Percentiles rank a stretch among this genome's conserved stretches.
Evolutionary conservation across 2,329 filamentous ascomycete species (phyloP).

Genomic region (Hypoxylon rubiginosum): DNA sequence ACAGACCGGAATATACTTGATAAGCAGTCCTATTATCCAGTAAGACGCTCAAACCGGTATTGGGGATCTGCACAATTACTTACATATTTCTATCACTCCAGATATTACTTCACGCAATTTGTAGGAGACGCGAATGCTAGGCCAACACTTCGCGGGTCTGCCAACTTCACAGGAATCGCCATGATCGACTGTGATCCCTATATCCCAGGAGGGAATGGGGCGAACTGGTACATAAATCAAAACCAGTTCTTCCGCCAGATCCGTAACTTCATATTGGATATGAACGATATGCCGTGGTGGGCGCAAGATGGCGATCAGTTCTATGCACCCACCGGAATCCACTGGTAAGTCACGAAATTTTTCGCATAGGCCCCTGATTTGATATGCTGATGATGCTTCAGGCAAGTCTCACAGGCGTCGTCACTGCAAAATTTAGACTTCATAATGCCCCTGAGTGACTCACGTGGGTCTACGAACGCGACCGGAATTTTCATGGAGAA

Average conservation of each 20-base stretch:
- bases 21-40: slow-evolving; percentile 29
- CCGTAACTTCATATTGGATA: slow-evolving; percentile 66
- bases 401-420: slow-evolving; percentile 70
- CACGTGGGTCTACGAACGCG: slow-evolving; percentile 51
- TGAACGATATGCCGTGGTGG: slow-evolving; percentile 64
- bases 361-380: too few relatives aligned
- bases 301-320: slow-evolving; percentile 56
- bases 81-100: too few relatives aligned
- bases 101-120: slow-evolving; percentile 60
- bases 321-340: slow-evolving; percentile 62
- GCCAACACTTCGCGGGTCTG: slow-evolving; percentile 71
- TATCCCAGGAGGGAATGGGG: slow-evolving; percentile 8
- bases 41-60: not conserved
- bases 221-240: slow-evolving; percentile 69
- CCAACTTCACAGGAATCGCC: slow-evolving; percentile 62
- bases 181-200: slow-evolving; percentile 27
- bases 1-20: slow-evolving; percentile 34
- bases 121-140: slow-evolving; percentile 59
- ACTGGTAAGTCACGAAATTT: slow-evolving; percentile 67
- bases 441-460: slow-evolving; percentile 63
- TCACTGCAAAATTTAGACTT: slow-evolving; percentile 72
- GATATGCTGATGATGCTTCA: too few relatives aligned
- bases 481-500: slow-evolving; percentile 59
- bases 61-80: too few relatives aligned
- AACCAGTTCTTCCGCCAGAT: slow-evolving; percentile 67